These are phyloP conservation scores for Rutstroemia sp. DNA, from an alignment of 2,329 filamentous ascomycete genomes.

Conservation along the genomic window DNA sequence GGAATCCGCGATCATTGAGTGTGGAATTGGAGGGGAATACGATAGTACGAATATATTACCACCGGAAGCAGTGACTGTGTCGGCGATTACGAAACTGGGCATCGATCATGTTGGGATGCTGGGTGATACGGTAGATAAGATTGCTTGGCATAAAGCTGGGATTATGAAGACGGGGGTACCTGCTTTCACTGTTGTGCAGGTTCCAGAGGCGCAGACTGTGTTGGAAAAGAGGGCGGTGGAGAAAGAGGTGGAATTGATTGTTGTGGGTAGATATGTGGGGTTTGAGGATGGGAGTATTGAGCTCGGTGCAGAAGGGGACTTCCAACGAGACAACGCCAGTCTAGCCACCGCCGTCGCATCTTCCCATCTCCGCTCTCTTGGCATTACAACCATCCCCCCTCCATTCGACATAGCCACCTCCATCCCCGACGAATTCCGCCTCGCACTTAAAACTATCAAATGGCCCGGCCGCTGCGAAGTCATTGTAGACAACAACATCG, in stretches of 20 bases:
- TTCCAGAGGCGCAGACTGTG: conserved; percentile 48
- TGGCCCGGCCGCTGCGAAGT: conserved; percentile 74
- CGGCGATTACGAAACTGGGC: conserved; percentile 70
- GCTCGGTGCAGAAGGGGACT: conserved; percentile 44
- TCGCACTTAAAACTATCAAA: conserved; percentile 65
- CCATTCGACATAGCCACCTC: not conserved
- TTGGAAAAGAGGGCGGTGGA: conserved; percentile 49
- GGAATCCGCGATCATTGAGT: conserved; percentile 76
- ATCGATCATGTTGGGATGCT: conserved; percentile 81
- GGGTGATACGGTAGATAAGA: conserved; percentile 69
- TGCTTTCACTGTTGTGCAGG: conserved; percentile 56
- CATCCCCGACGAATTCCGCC: conserved; percentile 56
- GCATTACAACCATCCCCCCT: conserved; percentile 6
- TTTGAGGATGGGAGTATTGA: conserved; percentile 37
- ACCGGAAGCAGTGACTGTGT: conserved; percentile 47
- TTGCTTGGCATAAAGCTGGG: conserved; percentile 88
- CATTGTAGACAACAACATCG: conserved; percentile 47
- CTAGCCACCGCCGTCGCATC: conserved; percentile 49
- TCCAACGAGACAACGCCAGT: conserved; percentile 53
- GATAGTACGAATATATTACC: conserved; percentile 84
- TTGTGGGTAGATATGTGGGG: conserved; percentile 22
- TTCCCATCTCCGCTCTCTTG: conserved; percentile 39
- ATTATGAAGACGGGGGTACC: conserved; percentile 65
- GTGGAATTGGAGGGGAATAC: conserved; percentile 88
- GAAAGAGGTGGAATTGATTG: conserved; percentile 14